These are phyloP conservation scores for Verruconis gallopava DNA, from an alignment of 2,329 filamentous ascomycete species.

Conservation along the genomic window DNA sequence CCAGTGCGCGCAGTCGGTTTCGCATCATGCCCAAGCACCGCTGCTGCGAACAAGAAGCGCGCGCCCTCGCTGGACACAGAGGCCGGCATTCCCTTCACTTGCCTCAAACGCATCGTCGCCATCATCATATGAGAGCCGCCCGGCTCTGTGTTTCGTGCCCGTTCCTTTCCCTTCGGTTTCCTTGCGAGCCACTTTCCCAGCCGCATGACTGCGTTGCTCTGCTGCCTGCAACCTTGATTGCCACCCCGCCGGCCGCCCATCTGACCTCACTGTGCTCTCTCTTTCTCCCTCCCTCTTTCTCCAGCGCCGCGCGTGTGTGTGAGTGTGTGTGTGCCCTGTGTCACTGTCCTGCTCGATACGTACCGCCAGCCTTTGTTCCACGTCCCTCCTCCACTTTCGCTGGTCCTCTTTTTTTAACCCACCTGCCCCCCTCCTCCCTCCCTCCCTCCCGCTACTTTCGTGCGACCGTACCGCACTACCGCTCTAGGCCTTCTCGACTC, in stretches of 20 bases:
- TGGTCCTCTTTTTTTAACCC: no score
- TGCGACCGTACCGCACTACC: background rate
- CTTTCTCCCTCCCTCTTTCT: background rate
- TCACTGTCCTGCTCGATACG: no score
- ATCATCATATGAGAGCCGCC: background rate
- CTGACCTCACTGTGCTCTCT: background rate
- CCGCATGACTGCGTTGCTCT: background rate
- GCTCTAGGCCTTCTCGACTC: no score
- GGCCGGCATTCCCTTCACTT: no score
- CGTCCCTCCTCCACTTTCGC: no score
- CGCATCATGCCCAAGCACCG: no score
- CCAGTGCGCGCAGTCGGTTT: no score
- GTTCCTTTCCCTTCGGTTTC: slow-evolving; percentile 1
- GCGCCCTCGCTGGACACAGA: background rate
- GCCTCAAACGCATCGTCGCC: no score
- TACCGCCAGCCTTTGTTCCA: no score
- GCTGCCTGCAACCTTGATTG: background rate
- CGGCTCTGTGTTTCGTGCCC: background rate
- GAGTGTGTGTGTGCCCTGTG: no score
- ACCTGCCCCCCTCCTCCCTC: background rate
- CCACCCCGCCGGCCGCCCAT: background rate
- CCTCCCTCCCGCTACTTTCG: background rate
- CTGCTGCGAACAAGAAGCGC: slow-evolving; percentile 4
- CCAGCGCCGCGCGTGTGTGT: no score
- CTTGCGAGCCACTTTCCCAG: background rate